phyloP scores from a whole-genome alignment of 371 early-diverging fungal species.

The Agmasoma carcini region DNA sequence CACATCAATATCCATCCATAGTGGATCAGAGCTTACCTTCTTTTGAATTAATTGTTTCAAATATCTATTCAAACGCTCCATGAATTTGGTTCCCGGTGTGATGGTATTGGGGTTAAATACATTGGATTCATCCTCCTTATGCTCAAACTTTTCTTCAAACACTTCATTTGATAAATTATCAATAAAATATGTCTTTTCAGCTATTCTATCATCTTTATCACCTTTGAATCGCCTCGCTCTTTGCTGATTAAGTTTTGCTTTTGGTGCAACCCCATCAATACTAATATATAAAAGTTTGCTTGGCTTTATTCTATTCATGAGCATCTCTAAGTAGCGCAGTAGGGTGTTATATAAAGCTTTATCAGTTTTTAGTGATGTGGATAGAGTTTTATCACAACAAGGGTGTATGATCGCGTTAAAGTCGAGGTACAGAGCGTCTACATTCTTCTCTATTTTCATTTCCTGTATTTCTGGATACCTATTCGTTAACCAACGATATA shows the following conservation, averaged over 20 bases:
- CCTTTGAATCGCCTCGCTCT: conserved; percentile 86
- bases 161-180: not conserved
- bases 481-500: conserved; percentile 67
- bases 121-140: conserved; percentile 56
- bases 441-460: conserved; percentile 67
- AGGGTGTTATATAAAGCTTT: conserved; percentile 45
- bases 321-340: conserved; percentile 76
- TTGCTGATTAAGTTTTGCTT: conserved; percentile 98
- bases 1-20: conserved; percentile 66
- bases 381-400: conserved; percentile 66
- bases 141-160: not conserved
- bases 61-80: conserved; percentile 69
- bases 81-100: conserved; percentile 96
- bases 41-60: conserved; percentile 73
- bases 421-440: conserved; percentile 91
- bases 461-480: conserved; percentile 71
- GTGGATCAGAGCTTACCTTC: conserved; percentile 66
- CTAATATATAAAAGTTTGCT: conserved; percentile 83
- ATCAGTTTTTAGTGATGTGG: conserved; percentile 21
- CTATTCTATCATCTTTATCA: conserved; percentile 58
- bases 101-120: conserved; percentile 92
- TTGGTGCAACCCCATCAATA: conserved; percentile 94
- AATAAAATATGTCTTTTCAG: not conserved
- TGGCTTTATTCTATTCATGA: conserved; percentile 74
- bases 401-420: conserved; percentile 98